phyloP scores from a whole-genome alignment of 1,139 yeast genomes.

The Taphrina pruni region DNA sequence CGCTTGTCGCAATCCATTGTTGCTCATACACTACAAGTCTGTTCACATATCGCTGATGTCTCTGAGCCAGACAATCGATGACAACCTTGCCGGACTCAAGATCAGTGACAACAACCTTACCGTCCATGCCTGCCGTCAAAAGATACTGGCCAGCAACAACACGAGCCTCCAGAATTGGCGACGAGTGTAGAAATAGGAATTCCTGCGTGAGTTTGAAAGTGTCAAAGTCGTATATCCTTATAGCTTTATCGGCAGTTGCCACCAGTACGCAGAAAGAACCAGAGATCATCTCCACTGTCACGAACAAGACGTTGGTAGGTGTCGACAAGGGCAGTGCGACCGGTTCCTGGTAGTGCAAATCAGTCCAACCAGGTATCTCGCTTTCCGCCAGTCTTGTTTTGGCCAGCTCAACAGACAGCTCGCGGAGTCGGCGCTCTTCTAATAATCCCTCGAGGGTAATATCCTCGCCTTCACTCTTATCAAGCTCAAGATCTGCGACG shows the following conservation, averaged over 20 bases:
- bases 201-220: slow-evolving; percentile 44
- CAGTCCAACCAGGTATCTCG: slow-evolving; percentile 29
- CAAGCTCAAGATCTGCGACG: slow-evolving; percentile 15
- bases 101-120: slow-evolving; percentile 46
- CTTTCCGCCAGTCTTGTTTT: slow-evolving; percentile 29
- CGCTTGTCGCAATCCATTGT: slow-evolving; percentile 60
- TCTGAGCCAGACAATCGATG: slow-evolving; percentile 48
- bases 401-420: slow-evolving; percentile 21
- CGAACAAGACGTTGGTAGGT: slow-evolving; percentile 29
- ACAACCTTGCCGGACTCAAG: slow-evolving; percentile 44
- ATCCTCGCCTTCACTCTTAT: slow-evolving; percentile 20
- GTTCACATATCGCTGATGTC: slow-evolving; percentile 57
- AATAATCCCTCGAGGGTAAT: slow-evolving; percentile 25
- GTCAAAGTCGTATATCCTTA: slow-evolving; percentile 46
- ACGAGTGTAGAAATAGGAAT: slow-evolving; percentile 46
- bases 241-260: slow-evolving; percentile 47
- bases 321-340: not conserved
- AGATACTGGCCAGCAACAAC: slow-evolving; percentile 45
- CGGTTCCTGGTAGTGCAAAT: not conserved
- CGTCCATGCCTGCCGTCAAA: slow-evolving; percentile 53
- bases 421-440: slow-evolving; percentile 35
- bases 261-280: slow-evolving; percentile 44
- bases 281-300: not conserved
- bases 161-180: slow-evolving; percentile 45
- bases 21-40: slow-evolving; percentile 52